These are phyloP conservation scores for Trapa bicornis DNA, from an alignment of 345 rosid species.

Conservation along the genomic window DNA sequence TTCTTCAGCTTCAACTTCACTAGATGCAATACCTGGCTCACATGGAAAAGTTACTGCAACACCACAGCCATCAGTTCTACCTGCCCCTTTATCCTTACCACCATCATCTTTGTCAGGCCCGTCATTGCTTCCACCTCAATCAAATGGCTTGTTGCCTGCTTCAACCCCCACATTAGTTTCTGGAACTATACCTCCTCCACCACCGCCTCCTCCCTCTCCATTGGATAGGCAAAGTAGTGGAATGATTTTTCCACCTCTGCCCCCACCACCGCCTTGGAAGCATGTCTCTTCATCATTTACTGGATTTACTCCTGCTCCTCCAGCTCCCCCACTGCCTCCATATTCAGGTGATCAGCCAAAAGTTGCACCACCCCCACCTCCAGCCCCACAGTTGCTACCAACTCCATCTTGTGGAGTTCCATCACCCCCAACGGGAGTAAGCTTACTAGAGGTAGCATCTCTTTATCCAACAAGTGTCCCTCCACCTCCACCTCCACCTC, in stretches of 20 bases:
- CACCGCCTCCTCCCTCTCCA: conserved; percentile 17
- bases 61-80: conserved; percentile 12
- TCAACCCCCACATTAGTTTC: neutral
- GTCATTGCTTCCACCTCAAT: conserved; percentile 12
- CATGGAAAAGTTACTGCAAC: conserved; percentile 20
- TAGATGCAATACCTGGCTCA: conserved; percentile 7
- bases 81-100: conserved; percentile 4
- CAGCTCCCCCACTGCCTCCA: conserved; percentile 2
- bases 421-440: neutral
- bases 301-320: conserved; percentile 1
- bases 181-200: neutral
- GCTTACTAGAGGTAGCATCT: too few relatives aligned
- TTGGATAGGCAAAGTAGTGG: conserved; percentile 21
- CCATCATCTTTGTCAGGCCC: conserved; percentile 18
- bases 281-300: conserved; percentile 18
- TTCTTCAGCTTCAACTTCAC: conserved; percentile 18
- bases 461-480: too few relatives aligned
- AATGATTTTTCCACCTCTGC: conserved; percentile 32
- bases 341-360: conserved; percentile 1
- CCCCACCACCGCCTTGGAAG: conserved; percentile 49
- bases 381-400: conserved; percentile 3
- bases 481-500: conserved; percentile 12
- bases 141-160: neutral
- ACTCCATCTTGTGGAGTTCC: conserved; percentile 3
- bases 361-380: conserved; percentile 5